Evolutionary conservation across 257 asterid species (phyloP), one percentile per base, ranked within the genome.

Genomic region (Eucommia ulmoides): DNA sequence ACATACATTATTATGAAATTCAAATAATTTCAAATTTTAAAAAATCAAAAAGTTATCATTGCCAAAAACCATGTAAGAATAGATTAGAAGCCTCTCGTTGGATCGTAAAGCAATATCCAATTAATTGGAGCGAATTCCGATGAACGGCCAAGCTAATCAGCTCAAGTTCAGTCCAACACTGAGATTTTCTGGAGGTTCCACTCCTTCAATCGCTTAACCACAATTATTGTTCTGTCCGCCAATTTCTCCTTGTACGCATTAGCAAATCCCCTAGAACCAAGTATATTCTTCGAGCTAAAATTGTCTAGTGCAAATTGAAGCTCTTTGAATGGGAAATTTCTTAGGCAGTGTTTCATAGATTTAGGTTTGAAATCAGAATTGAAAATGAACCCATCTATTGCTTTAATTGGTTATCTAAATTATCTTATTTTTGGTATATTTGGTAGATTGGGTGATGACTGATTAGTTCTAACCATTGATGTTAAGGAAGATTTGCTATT

Each of bases 71-170:
- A 91, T 91, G 61, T 71, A 86, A 20, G 98, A 96, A 66, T 91
- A 91, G 2, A 91, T 92, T 15, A 91, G 76, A 47, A 91, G 93
- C 23, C 92, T 75, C 46, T 91, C 96, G 20, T 41, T 76, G 0
- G 83, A n/a, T 69, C 18, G 78, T 68, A 45, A 84, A 88, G 22
- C 96, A 83, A 24, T 83, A 91, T 47, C 98, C 98, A 20, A 79
- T 61, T 14, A 83, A 61, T 1, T 87, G 77, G 20, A 91, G 94
- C 74, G 86, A 54, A 70, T 91, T 86, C 18, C 96, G 71, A 51
- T 91, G 98, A 58, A 86, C 95, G 1, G 98, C 96, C 52, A 91
- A 62, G 66, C 96, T 86, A 41, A 86, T 86, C 73, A 91, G 82
- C 61, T 76, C 98, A 17, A 91, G 59, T 24, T 91, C 98, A 0